These are phyloP conservation scores for Lanmaoa pseudosensibilis DNA, from an alignment of 768 basidiomycete species.

Conservation along the genomic window DNA sequence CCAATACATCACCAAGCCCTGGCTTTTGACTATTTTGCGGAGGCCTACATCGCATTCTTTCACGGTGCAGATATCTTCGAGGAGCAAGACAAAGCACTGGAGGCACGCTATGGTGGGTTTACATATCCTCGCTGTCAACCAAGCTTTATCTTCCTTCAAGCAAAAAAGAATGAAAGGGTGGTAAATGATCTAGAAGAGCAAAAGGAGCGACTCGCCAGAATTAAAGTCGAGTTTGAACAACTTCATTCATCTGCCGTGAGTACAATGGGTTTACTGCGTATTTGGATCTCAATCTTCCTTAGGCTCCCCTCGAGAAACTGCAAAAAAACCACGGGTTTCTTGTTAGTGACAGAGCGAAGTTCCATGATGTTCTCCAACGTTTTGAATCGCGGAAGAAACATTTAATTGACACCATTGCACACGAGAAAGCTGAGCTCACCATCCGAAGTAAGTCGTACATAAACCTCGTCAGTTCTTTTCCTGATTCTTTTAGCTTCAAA, in stretches of 20 bases:
- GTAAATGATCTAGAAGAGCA: slow-evolving; percentile 62
- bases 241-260: slow-evolving; percentile 63
- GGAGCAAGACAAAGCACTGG: slow-evolving; percentile 67
- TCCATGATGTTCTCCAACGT: slow-evolving; percentile 70
- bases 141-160: slow-evolving; percentile 36
- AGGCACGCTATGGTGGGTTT: slow-evolving; percentile 71
- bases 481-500: slow-evolving; percentile 47
- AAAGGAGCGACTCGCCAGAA: slow-evolving; percentile 45
- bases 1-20: slow-evolving; percentile 72
- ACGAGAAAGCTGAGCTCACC: slow-evolving; percentile 63
- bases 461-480: neutral
- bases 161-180: slow-evolving; percentile 69
- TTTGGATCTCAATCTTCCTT: neutral
- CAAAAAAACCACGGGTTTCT: slow-evolving; percentile 62
- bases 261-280: neutral
- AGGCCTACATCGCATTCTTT: slow-evolving; percentile 68
- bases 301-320: slow-evolving; percentile 66
- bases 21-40: slow-evolving; percentile 71
- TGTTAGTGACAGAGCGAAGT: slow-evolving; percentile 74
- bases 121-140: neutral
- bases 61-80: slow-evolving; percentile 65
- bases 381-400: slow-evolving; percentile 71
- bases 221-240: slow-evolving; percentile 53
- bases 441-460: slow-evolving; percentile 46
- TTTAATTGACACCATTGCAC: slow-evolving; percentile 61